Conservation (phyloP, 139 green algal species). For the Deuterostichococcus epilithicus region DNA sequence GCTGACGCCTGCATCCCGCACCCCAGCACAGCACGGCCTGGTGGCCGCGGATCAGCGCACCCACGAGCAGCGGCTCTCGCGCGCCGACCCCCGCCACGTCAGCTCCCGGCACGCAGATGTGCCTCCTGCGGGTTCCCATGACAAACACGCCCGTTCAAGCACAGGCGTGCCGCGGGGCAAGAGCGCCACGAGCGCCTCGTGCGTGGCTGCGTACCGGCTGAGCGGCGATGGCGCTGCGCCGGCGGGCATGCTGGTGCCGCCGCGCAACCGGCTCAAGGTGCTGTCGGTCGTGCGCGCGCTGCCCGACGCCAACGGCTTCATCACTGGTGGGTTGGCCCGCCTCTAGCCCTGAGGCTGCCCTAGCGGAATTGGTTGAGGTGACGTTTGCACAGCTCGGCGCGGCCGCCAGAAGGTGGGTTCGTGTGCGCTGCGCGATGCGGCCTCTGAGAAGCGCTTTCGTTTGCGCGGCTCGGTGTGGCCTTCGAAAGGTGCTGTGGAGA, state of each 20-base stretch:
- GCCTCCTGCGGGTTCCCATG: not conserved
- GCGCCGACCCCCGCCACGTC: no score
- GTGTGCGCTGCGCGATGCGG: no score
- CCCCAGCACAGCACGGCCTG: no score
- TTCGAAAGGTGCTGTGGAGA: no score
- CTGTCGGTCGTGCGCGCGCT: conserved; percentile 10
- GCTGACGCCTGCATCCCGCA: no score
- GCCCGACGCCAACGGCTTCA: conserved; percentile 18
- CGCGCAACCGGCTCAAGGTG: not conserved
- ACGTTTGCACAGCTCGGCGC: conserved; percentile 29
- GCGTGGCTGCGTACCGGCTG: not conserved
- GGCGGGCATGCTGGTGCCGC: not conserved
- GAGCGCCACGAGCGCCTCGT: not conserved
- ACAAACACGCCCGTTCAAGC: conserved; percentile 1
- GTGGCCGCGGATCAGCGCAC: no score
- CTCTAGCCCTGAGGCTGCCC: no score
- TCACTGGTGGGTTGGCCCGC: conserved; percentile 17
- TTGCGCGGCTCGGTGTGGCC: no score
- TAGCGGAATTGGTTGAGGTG: not conserved
- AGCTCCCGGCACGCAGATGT: not conserved
- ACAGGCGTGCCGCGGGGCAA: conserved; percentile 5
- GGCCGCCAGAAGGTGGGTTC: not conserved
- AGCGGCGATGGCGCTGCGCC: not conserved
- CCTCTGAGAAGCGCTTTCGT: no score
- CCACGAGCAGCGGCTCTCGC: no score